phyloP scores from a whole-genome alignment of 371 early-diverging fungal species.

The Blyttiomyces sp. region DNA sequence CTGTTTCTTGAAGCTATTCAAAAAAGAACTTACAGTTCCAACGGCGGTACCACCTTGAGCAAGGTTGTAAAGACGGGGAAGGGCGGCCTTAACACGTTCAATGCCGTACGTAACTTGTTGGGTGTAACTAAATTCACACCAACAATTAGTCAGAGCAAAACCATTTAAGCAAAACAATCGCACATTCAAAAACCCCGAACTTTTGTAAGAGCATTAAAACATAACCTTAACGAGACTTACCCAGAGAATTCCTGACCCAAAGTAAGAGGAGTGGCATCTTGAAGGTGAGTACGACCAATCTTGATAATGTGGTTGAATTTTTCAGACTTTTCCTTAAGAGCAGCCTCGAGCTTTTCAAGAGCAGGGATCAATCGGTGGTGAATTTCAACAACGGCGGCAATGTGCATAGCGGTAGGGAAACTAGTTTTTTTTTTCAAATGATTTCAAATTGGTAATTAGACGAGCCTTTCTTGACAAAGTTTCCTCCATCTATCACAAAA shows the following conservation, averaged over 20 bases:
- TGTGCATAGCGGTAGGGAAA: conserved; percentile 96
- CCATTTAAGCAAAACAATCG: no score
- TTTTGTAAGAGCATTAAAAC: background rate
- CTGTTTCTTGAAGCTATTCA: conserved; percentile 5
- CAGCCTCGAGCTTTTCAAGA: conserved; percentile 66
- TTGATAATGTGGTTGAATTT: conserved; percentile 36
- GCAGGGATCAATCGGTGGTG: conserved; percentile 77
- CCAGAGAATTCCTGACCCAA: conserved; percentile 95
- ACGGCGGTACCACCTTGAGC: conserved; percentile 96
- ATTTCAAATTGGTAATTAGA: background rate
- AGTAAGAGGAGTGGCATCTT: conserved; percentile 92
- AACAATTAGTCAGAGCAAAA: background rate
- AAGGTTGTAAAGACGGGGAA: conserved; percentile 77
- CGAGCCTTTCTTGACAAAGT: background rate
- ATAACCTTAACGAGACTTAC: conserved; percentile 15
- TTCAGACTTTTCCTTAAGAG: conserved; percentile 47
- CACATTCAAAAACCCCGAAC: background rate
- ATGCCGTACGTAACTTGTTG: conserved; percentile 82
- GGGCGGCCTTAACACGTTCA: conserved; percentile 70
- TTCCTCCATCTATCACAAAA: background rate
- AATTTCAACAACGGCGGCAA: conserved; percentile 81
- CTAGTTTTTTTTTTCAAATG: no score
- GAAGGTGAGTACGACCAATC: conserved; percentile 48
- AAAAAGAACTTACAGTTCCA: conserved; percentile 88
- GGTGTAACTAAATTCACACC: conserved; percentile 47